These are phyloP conservation scores for Colletotrichum gigasporum DNA, from an alignment of 2,329 filamentous ascomycete genomes.

Conservation along the genomic window DNA sequence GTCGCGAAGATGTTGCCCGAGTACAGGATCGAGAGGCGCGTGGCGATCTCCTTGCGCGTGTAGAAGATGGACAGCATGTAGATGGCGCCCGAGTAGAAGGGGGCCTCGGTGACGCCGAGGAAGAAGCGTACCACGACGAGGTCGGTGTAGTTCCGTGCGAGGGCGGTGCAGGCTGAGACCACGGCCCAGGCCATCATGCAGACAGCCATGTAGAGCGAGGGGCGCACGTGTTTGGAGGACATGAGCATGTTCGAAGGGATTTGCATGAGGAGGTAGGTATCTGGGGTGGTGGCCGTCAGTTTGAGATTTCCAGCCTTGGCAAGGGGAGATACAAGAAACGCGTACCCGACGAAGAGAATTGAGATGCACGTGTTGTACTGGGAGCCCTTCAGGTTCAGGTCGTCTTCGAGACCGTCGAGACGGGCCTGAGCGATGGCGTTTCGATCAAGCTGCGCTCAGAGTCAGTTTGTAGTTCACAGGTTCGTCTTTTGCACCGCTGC, in stretches of 20 bases:
- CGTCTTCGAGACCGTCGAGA: conserved; percentile 61
- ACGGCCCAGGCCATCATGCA: conserved; percentile 53
- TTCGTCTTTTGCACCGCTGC: rapidly evolving
- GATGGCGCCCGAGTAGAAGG: conserved; percentile 45
- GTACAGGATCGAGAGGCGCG: conserved; percentile 55
- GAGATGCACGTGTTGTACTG: conserved; percentile 59
- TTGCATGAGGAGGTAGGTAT: conserved; percentile 59
- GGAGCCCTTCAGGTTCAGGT: conserved; percentile 56
- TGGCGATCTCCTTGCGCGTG: conserved; percentile 57
- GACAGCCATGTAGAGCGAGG: conserved; percentile 39
- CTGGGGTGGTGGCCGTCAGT: not conserved
- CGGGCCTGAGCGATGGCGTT: conserved; percentile 67
- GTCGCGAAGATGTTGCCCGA: conserved; percentile 47
- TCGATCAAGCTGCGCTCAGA: conserved; percentile 49
- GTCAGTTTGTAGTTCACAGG: not conserved
- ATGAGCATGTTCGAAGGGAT: conserved; percentile 57
- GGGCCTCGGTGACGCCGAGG: conserved; percentile 51
- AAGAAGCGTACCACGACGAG: conserved; percentile 55
- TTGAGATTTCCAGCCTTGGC: not conserved
- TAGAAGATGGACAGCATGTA: conserved; percentile 63
- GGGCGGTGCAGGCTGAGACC: conserved; percentile 50
- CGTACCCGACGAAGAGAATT: conserved; percentile 61
- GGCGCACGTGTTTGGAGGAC: conserved; percentile 45
- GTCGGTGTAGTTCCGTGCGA: conserved; percentile 50
- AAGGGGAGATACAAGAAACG: not conserved